Base-by-base conservation (phyloP, 768 basidiomycete genomes). In the Pleurotus giganteus region DNA sequence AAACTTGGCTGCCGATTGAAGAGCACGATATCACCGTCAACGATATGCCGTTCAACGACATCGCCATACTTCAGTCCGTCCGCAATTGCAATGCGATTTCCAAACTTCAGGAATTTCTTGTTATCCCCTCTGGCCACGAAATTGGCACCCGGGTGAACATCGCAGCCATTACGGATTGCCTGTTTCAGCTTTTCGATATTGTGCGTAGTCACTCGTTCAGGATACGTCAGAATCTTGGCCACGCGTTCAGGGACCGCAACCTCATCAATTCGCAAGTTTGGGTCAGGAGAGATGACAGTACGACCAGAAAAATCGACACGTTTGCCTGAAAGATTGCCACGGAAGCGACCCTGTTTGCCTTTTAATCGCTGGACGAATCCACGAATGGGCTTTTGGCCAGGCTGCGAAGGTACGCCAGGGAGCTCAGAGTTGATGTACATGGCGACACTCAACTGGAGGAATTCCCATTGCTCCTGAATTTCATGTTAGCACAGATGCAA, bases 1-100 rank as follows among this genome's bases (percentile, higher is more conserved):
- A 99, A 76, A 84, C 92, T 94, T 4, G 97, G 97, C 65, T 99
- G 97, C 55, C 97, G 94, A 72, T 99, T 99, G 76, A 99, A 99
- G 34, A 99, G 74, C 2, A 97, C 93, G 58, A 99, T 86, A 67
- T 99, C 97, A 34, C 95, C 94, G 66, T 99, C 96, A 29, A 89
- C 75, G 49, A 99, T 78, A 73, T 99, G 97, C 53, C 97, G 79
- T 72, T 99, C 97, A 1, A 99, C 97, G 11, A 89, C 78, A 68
- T 98, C 96, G 0, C 97, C 97, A 51, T 95, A 76, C 53, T 82
- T 79, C 54, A 99, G 68, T 45, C 85, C 81, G 57, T 93, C 91
- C 4, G 96, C 95, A 52, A 92, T 84, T 1, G 84, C 81, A 57
- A 76, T 77, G 43, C 91, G 75, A 63, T 94, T 91, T 2, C 90